phyloP scores from a whole-genome alignment of 2,329 filamentous ascomycete species.

The Talaromyces sp. region DNA sequence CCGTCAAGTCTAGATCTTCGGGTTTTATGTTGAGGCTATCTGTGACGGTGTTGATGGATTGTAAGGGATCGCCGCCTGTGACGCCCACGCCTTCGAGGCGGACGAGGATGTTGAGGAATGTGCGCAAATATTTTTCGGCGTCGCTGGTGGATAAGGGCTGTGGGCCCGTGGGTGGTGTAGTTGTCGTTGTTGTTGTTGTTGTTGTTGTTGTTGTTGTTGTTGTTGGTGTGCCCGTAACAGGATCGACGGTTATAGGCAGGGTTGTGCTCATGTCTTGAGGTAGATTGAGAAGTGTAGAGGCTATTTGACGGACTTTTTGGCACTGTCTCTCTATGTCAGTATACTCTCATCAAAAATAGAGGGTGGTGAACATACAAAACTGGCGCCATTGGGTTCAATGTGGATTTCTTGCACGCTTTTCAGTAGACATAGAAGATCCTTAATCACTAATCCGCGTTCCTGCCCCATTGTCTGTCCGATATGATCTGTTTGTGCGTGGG shows the following conservation, averaged over 20 bases:
- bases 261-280: slow-evolving; percentile 41
- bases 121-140: slow-evolving; percentile 67
- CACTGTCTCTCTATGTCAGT: slow-evolving; percentile 48
- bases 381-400: slow-evolving; percentile 69
- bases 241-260: not conserved
- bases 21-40: slow-evolving; percentile 4
- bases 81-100: slow-evolving; percentile 64
- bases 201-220: slow-evolving; percentile 4
- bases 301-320: slow-evolving; percentile 80
- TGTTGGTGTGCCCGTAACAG: slow-evolving; percentile 1
- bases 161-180: slow-evolving; percentile 22
- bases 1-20: not conserved
- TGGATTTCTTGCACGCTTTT: slow-evolving; percentile 77
- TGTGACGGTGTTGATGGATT: slow-evolving; percentile 1
- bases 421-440: slow-evolving; percentile 71
- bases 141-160: slow-evolving; percentile 41
- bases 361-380: slow-evolving; percentile 51
- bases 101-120: slow-evolving; percentile 70
- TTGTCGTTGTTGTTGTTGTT: slow-evolving; percentile 5
- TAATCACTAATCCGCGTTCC: slow-evolving; percentile 77
- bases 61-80: slow-evolving; percentile 14
- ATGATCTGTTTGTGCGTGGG: slow-evolving; percentile 42
- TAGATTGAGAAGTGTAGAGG: slow-evolving; percentile 69
- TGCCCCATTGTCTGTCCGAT: slow-evolving; percentile 64
- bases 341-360: not conserved